Evolutionary conservation across 768 basidiomycete genomes (phyloP).

Genomic region (Tremella mesenterica): DNA sequence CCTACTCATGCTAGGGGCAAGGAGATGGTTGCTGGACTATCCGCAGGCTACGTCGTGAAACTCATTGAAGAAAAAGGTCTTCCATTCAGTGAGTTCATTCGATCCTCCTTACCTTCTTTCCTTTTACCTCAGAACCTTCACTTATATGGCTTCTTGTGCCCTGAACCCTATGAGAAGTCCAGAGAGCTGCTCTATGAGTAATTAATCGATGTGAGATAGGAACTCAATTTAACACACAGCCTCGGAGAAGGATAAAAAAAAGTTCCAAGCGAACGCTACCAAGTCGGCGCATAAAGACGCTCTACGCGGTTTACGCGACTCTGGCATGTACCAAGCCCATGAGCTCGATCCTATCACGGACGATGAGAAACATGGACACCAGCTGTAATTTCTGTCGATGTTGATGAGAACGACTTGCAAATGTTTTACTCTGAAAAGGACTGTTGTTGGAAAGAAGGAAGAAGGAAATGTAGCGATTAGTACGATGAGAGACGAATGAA

Average conservation of each 20-base stretch:
- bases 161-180: not conserved
- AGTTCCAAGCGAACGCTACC: constrained; percentile 26
- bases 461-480: too few relatives aligned
- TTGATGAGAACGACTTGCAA: too few relatives aligned
- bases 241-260: constrained; percentile 14
- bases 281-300: constrained; percentile 20
- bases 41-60: constrained; percentile 22
- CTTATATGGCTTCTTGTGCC: not conserved
- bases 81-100: constrained; percentile 29
- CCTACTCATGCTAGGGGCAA: constrained; percentile 10
- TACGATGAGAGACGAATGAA: too few relatives aligned
- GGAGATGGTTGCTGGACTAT: constrained; percentile 26
- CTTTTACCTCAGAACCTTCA: not conserved
- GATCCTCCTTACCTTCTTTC: not conserved
- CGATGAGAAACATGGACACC: constrained; percentile 26
- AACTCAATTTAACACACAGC: not conserved
- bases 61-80: constrained; percentile 33
- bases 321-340: constrained; percentile 18
- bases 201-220: not conserved
- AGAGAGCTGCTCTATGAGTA: not conserved
- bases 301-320: constrained; percentile 31
- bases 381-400: too few relatives aligned
- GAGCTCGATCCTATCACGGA: constrained; percentile 29
- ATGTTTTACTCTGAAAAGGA: too few relatives aligned
- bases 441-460: too few relatives aligned